Conservation (phyloP, 768 basidiomycete genomes). For the Macrolepiota albuminosa region DNA sequence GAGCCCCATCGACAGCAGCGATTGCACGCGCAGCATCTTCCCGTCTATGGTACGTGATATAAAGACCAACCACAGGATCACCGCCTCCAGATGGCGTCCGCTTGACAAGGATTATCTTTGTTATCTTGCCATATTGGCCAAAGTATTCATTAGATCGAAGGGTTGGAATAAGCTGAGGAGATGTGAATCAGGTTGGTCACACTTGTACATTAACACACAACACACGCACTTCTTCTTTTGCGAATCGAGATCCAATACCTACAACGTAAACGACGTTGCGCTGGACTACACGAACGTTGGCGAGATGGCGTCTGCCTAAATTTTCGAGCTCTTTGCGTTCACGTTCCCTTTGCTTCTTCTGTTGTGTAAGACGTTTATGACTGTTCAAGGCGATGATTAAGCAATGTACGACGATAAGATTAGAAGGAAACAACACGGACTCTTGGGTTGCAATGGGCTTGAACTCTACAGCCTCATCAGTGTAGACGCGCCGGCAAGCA, state of each 20-base stretch:
- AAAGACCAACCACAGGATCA: slow-evolving; percentile 82
- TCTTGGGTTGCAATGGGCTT: slow-evolving; percentile 94
- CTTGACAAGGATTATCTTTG: slow-evolving; percentile 91
- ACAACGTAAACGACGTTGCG: slow-evolving; percentile 95
- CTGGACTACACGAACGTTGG: slow-evolving; percentile 95
- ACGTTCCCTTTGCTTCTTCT: slow-evolving; percentile 92
- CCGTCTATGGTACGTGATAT: slow-evolving; percentile 91
- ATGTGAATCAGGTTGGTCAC: not conserved
- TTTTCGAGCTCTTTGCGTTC: slow-evolving; percentile 93
- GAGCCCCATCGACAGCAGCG: slow-evolving; percentile 85
- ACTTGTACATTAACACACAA: slow-evolving; percentile 5
- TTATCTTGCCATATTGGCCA: slow-evolving; percentile 97
- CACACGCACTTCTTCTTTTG: slow-evolving; percentile 86
- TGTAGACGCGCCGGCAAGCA: slow-evolving; percentile 90
- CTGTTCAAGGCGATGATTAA: slow-evolving; percentile 32
- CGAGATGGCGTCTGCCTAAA: slow-evolving; percentile 77
- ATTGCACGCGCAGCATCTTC: slow-evolving; percentile 96
- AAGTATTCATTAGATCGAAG: slow-evolving; percentile 95
- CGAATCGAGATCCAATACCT: slow-evolving; percentile 89
- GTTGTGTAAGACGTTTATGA: slow-evolving; percentile 90
- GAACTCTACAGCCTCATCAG: slow-evolving; percentile 90
- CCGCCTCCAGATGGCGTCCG: slow-evolving; percentile 72
- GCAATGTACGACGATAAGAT: slow-evolving; percentile 7
- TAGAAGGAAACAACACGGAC: slow-evolving; percentile 47
- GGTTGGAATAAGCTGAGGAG: slow-evolving; percentile 38